Conservation (phyloP, 2,329 filamentous ascomycete species). For the Penicillium sp. region DNA sequence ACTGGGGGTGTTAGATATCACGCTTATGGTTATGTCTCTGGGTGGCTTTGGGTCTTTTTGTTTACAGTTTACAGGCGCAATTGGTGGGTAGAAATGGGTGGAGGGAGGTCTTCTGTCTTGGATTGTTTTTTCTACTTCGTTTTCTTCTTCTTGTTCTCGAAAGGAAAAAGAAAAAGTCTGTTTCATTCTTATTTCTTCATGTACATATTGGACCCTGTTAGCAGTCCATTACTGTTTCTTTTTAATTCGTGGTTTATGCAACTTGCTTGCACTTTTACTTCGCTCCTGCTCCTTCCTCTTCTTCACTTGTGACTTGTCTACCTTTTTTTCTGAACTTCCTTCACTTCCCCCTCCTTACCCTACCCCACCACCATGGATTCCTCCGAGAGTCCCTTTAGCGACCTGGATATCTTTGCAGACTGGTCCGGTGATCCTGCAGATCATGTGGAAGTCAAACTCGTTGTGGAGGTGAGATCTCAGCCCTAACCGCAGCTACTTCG, state of each 20-base stretch:
- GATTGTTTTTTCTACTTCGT: slow-evolving; percentile 7
- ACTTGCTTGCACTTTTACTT: not conserved
- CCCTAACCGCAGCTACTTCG: not conserved
- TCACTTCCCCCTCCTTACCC: not conserved
- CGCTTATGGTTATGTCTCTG: slow-evolving; percentile 22
- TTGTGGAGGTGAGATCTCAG: slow-evolving; percentile 30
- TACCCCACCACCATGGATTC: slow-evolving; percentile 9
- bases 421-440: slow-evolving; percentile 31
- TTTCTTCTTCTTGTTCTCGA: slow-evolving; percentile 6
- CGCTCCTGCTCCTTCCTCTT: slow-evolving; percentile 11
- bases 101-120: slow-evolving; percentile 1
- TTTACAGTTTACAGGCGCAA: slow-evolving; percentile 1
- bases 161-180: not conserved
- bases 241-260: slow-evolving; percentile 14
- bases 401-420: slow-evolving; percentile 32
- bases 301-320: not conserved
- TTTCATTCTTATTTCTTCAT: slow-evolving; percentile 5
- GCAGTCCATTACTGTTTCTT: slow-evolving; percentile 4
- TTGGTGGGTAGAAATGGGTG: slow-evolving; percentile 4
- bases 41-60: slow-evolving; percentile 26
- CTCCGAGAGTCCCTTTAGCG: slow-evolving; percentile 20
- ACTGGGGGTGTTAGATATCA: slow-evolving; percentile 31
- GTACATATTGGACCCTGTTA: not conserved
- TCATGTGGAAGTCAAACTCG: slow-evolving; percentile 26
- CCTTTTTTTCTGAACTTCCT: not conserved